Percentiles rank a stretch among this genome's conserved stretches.
Evolutionary conservation across 2,329 filamentous ascomycete genomes (phyloP).

Genomic region (Fusarium drepaniforme): DNA sequence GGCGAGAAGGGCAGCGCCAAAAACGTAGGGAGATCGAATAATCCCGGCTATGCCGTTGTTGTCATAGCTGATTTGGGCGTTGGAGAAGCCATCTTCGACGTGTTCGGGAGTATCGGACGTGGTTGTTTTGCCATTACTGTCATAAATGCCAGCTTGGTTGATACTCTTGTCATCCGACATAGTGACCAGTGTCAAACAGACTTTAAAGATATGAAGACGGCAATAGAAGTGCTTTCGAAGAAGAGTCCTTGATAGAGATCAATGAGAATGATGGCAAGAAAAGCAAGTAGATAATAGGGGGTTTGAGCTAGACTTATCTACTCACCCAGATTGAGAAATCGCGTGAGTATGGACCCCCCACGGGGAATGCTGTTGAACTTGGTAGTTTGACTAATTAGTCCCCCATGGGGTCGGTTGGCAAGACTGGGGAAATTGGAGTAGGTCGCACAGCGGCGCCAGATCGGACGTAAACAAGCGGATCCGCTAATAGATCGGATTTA

Average conservation of each 20-base stretch:
- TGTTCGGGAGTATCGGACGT: neutral
- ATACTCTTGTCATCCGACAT: neutral
- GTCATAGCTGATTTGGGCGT: neutral
- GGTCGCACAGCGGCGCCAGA: neutral
- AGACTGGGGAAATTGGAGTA: neutral
- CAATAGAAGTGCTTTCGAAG: neutral
- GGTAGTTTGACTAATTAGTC: neutral
- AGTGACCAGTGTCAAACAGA: neutral
- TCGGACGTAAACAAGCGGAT: neutral
- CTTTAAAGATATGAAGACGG: neutral
- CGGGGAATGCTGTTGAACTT: neutral
- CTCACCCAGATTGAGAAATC: neutral
- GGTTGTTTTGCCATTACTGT: neutral
- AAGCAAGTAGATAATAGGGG: neutral
- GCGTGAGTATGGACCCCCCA: neutral
- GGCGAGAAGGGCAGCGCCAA: constrained; percentile 56
- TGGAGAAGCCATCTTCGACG: neutral
- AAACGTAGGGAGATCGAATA: constrained; percentile 47
- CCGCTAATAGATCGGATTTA: neutral
- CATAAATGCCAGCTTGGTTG: neutral
- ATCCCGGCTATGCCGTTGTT: neutral
- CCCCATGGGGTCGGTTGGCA: neutral
- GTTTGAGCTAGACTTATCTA: neutral
- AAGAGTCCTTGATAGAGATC: neutral
- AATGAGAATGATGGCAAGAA: neutral